Evolutionary conservation across 345 rosid species (phyloP).

Genomic region (Salix viminalis): DNA sequence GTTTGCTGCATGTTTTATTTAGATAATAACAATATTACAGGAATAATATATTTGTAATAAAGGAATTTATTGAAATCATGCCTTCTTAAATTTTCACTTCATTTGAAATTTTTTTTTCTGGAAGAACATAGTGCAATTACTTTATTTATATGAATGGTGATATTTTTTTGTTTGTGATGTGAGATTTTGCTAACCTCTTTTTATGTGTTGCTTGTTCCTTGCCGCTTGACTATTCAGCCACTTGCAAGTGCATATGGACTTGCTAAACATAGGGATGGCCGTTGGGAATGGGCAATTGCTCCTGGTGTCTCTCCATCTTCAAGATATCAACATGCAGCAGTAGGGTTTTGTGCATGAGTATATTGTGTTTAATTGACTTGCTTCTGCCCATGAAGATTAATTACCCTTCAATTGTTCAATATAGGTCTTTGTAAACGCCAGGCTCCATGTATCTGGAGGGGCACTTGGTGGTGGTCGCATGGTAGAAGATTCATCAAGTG

Average conservation of each 20-base stretch:
- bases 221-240: constrained; percentile 52
- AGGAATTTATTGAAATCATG: neutral
- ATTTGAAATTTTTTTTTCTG: neutral
- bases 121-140: neutral
- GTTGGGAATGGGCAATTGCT: constrained; percentile 99
- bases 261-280: constrained; percentile 99
- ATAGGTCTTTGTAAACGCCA: constrained; percentile 96
- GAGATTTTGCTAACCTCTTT: constrained; percentile 13
- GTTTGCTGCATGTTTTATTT: neutral
- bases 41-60: neutral
- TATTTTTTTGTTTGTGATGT: constrained; percentile 7
- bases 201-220: neutral
- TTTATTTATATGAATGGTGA: neutral
- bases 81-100: neutral
- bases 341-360: constrained; percentile 35
- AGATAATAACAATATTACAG: neutral
- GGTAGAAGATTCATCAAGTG: constrained; percentile 98
- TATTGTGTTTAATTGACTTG: constrained; percentile 4
- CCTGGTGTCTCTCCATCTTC: constrained; percentile 98
- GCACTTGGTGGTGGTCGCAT: constrained; percentile 99
- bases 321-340: constrained; percentile 99
- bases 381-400: constrained; percentile 4
- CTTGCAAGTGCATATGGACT: constrained; percentile 97
- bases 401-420: constrained; percentile 12
- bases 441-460: constrained; percentile 99